These are phyloP conservation scores for Termitomyces sp. DNA, from an alignment of 768 basidiomycete species.

Conservation along the genomic window DNA sequence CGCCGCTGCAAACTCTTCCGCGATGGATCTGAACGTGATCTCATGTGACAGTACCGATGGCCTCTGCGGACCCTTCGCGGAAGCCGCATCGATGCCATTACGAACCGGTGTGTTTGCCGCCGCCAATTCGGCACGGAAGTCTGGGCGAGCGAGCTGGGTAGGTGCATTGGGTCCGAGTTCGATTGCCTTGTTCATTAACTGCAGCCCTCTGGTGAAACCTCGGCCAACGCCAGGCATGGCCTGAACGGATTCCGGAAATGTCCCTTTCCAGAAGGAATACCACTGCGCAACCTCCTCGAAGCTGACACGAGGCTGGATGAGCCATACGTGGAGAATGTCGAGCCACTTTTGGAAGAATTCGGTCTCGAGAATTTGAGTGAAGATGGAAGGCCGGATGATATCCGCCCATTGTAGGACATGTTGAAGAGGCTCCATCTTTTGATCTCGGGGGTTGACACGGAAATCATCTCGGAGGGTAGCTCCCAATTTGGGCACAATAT, in stretches of 20 bases:
- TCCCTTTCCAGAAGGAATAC: conserved; percentile 85
- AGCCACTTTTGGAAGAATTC: conserved; percentile 99
- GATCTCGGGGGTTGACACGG: conserved; percentile 84
- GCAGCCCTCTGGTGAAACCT: conserved; percentile 84
- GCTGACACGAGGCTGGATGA: conserved; percentile 81
- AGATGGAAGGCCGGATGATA: conserved; percentile 68
- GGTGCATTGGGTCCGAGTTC: conserved; percentile 78
- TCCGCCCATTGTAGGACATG: conserved; percentile 72
- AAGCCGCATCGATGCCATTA: conserved; percentile 15
- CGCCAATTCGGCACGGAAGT: conserved; percentile 45
- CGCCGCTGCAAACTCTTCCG: conserved; percentile 82
- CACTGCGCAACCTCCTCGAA: conserved; percentile 92
- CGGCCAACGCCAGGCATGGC: conserved; percentile 57
- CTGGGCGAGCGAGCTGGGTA: conserved; percentile 60
- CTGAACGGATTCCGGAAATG: conserved; percentile 70
- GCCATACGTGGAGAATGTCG: conserved; percentile 86
- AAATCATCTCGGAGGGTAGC: conserved; percentile 79
- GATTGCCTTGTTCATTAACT: conserved; percentile 93
- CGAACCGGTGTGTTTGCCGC: conserved; percentile 22
- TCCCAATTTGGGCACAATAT: conserved; percentile 88
- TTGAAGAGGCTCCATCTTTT: conserved; percentile 79
- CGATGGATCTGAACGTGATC: conserved; percentile 89
- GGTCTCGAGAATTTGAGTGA: conserved; percentile 78
- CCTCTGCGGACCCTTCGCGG: conserved; percentile 28
- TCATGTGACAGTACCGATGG: conserved; percentile 60